These are phyloP conservation scores for Trifolium subterraneum DNA, from an alignment of 306 rosid species.

Conservation along the genomic window DNA sequence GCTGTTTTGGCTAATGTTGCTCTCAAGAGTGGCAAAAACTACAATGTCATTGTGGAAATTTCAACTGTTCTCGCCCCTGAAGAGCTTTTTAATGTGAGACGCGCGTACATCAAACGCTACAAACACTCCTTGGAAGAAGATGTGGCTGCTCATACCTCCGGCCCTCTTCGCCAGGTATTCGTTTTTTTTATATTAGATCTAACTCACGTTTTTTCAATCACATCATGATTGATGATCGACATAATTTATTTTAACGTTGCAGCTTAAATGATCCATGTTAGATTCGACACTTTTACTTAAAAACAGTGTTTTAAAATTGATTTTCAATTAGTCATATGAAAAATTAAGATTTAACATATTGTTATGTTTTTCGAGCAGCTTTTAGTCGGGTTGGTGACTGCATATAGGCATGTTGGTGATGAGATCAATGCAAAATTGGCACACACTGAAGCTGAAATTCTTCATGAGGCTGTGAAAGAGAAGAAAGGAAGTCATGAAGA, in stretches of 20 bases:
- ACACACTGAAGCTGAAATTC: constrained; percentile 66
- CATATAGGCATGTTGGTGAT: constrained; percentile 56
- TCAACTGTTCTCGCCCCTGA: constrained; percentile 61
- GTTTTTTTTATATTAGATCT: not conserved
- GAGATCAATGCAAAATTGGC: constrained; percentile 58
- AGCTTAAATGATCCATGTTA: too few relatives aligned
- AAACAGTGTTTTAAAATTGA: not conserved
- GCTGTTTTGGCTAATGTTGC: constrained; percentile 78
- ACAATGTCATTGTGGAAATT: constrained; percentile 62
- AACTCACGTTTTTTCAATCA: not conserved
- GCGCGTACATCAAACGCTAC: constrained; percentile 55
- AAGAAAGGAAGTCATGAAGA: constrained; percentile 64
- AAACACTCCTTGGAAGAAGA: constrained; percentile 88
- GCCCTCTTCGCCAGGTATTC: constrained; percentile 73
- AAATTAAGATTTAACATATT: too few relatives aligned
- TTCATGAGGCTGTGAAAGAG: constrained; percentile 74
- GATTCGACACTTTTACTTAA: too few relatives aligned
- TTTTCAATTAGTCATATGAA: not conserved
- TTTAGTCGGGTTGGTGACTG: constrained; percentile 55
- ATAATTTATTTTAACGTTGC: too few relatives aligned
- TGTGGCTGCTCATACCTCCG: constrained; percentile 68
- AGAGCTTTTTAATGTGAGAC: constrained; percentile 64
- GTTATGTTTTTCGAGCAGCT: constrained; percentile 51
- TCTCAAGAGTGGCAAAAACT: constrained; percentile 56
- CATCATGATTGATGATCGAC: too few relatives aligned